Evolutionary conservation across 768 basidiomycete species (phyloP), one percentile per base, ranked within the genome.

Genomic region (Polyporus arcularius): DNA sequence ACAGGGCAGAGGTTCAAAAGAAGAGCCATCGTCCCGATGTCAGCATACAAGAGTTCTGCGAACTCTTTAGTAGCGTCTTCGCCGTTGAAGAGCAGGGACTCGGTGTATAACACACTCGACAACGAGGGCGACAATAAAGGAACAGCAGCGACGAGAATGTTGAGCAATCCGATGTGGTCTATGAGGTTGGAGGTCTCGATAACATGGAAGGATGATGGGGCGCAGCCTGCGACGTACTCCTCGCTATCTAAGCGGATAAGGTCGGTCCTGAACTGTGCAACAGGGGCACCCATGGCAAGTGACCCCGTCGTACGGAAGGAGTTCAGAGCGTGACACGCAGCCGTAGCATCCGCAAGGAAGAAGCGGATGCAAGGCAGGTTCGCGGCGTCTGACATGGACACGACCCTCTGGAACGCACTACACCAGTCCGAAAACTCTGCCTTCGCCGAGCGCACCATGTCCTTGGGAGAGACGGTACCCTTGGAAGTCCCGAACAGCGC

Each of bases 101-200:
- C 75, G 2, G 80, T 81, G 46, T 79, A 74, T 5, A 84, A 63
- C 2, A 76, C 70, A 4, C 76, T 67, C 16, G 69, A 70, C 3
- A 68, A 52, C 14, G 53, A 31, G 3, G 26, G 45, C 16, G 70
- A 70, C 7, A 82, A 70, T 6, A 84, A 65, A 1, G 81, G 81
- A 1, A 73, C 57, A 0, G 76, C 65, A 4, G 71, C 70, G 35
- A 76, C 53, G 4, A 84, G 66, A 43, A 82, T 55, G 43, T 83
- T 84, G 18, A 83, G 60, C 11, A 82, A 67, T 0, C 81, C 82
- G n/a, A 79, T 31, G 63, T 80, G 80, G 64, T 84, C 82, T 1
- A 70, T 62, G 30, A 84, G 70, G 58, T 83, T 82, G 18, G 82
- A 83, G 0, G 82, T 79, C 38, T 84, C 81, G 39, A 84, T 79